Evolutionary conservation across 768 basidiomycete genomes (phyloP), one percentile per base, ranked within the genome.

Genomic region (Tulasnella calospora): DNA sequence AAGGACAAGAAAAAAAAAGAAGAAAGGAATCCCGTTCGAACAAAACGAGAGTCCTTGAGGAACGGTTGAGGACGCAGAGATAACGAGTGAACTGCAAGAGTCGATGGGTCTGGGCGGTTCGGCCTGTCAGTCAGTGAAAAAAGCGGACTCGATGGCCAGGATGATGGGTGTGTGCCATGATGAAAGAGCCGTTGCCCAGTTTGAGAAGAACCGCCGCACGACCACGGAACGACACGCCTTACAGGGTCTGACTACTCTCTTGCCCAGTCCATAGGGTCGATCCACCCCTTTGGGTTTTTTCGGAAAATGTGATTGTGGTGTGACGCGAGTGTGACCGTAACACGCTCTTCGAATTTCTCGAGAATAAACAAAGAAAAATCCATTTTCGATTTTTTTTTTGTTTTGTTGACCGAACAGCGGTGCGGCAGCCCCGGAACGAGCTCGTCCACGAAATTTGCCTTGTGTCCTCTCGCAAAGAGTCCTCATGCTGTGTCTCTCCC

Each of bases 201-300:
- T 67, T 67, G 61, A 67, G 61, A 67, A 67, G 61, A 67, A 67
- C 61, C 61, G 61, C 61, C 61, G 33, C 61, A 27, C 61, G 61
- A 27, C 23, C 30, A 35, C 61, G 61, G 61, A 35, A 35, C 27
- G 27, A 67, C 61, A 67, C 61, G 61, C 61, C 61, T 67, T 67
- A 33, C 61, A 67, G 61, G 61, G 61, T 67, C 30, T 33, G 30
- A 9, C 44, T 44, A 12, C 44, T 44, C 13, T 5, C 61, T 51
- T 51, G 61, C 61, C 61, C 61, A 67, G 61, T 67, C 61, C 61
- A 67, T 35, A 67, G 61, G 61, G 61, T 67, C 61, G 61, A 67
- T 67, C 61, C 61, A 35, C 61, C 61, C 61, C 61, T 67, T 67
- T 67, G 61, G 61, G 61, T 3, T 67, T 67, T 35, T 51, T 33